Conservation (phyloP, 1,284 basidiomycete genomes). For the Sporisorium sorghi region DNA sequence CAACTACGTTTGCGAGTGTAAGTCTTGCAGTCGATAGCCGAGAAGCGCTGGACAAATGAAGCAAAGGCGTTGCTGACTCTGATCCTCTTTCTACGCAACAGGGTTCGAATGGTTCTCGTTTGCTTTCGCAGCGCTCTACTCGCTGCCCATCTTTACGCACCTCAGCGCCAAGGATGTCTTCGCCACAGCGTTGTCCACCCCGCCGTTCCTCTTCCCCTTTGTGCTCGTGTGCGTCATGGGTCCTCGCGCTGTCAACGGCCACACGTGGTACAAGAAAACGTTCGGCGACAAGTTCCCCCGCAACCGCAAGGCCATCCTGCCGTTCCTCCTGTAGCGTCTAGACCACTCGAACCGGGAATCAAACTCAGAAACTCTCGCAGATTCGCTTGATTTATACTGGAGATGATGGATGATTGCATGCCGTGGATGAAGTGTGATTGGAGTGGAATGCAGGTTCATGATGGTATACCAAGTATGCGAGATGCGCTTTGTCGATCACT, state of each 20-base stretch:
- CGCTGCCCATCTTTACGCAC: constrained; percentile 49
- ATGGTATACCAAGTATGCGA: constrained; percentile 9
- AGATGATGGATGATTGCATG: background rate
- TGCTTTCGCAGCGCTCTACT: constrained; percentile 56
- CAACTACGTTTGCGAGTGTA: constrained; percentile 88
- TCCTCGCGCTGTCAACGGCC: constrained; percentile 81
- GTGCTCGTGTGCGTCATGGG: constrained; percentile 80
- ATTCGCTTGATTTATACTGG: background rate
- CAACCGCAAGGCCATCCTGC: constrained; percentile 77
- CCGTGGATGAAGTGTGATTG: background rate
- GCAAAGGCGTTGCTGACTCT: background rate
- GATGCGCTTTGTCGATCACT: background rate
- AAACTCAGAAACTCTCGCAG: constrained; percentile 2
- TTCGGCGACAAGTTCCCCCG: constrained; percentile 77
- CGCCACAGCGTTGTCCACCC: constrained; percentile 48
- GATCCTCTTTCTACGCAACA: constrained; percentile 11
- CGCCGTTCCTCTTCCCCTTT: constrained; percentile 74
- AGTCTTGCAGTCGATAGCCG: constrained; percentile 16
- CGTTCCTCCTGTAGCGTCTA: constrained; percentile 74
- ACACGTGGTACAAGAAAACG: constrained; percentile 80
- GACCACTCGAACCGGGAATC: background rate
- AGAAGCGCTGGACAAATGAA: too few species aligned
- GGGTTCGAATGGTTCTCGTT: constrained; percentile 68
- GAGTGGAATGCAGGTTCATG: constrained; percentile 1
- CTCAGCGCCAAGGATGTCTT: constrained; percentile 26